Conservation (phyloP, 73 alveolate genomes). For the Paramecium bursaria region DNA sequence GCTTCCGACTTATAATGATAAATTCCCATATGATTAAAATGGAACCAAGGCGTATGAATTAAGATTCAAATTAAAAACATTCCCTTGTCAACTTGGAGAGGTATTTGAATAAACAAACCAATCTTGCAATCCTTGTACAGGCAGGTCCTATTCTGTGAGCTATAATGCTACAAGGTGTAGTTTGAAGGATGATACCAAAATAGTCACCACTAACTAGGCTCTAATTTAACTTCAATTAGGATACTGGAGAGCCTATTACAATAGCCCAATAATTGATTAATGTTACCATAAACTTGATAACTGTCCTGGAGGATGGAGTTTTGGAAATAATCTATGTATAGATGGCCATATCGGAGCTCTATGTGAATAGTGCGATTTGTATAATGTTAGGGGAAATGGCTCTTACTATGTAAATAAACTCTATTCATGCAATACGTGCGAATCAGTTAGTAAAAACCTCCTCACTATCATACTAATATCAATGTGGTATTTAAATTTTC, state of each 20-base stretch:
- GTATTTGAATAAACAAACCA: no score
- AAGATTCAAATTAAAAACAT: constrained; percentile 7
- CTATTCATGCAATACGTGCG: constrained; percentile 1
- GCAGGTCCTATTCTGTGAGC: no score
- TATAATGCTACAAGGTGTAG: no score
- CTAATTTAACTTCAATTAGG: no score
- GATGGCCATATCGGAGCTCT: constrained; percentile 68
- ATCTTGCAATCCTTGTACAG: no score
- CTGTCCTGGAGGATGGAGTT: constrained; percentile 61
- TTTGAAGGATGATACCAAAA: no score
- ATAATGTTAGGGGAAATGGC: background rate
- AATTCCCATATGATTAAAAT: no score
- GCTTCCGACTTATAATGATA: no score
- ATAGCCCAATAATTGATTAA: background rate
- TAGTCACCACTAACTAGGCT: no score
- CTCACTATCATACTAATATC: background rate
- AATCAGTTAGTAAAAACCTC: background rate
- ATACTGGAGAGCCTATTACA: constrained; percentile 20
- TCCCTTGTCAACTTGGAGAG: constrained; percentile 28
- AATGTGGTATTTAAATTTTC: background rate
- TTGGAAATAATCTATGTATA: constrained; percentile 46
- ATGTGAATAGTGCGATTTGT: constrained; percentile 66
- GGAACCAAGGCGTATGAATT: no score
- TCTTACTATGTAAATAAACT: background rate
- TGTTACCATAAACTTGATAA: constrained; percentile 31